phyloP scores from a whole-genome alignment of 208 protist genomes.

The Crithidia acanthocephali region DNA sequence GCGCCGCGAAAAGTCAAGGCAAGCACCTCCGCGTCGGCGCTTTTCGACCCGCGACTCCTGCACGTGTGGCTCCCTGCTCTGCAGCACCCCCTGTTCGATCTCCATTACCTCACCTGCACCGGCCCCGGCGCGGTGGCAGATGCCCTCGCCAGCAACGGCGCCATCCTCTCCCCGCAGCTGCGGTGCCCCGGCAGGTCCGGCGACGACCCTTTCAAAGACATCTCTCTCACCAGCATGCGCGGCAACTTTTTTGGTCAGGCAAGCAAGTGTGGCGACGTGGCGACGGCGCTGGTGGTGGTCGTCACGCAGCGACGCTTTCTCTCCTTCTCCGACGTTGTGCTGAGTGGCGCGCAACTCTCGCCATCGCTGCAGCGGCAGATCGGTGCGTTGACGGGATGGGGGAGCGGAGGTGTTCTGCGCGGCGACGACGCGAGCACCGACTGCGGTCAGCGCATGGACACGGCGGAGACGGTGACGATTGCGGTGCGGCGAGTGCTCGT shows the following conservation, averaged over 20 bases:
- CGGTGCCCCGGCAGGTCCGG: neutral
- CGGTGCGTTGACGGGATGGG: conserved; percentile 42
- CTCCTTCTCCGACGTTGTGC: conserved; percentile 58
- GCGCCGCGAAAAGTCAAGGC: neutral
- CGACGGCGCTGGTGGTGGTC: conserved; percentile 48
- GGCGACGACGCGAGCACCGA: neutral
- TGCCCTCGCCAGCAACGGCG: neutral
- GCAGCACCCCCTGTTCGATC: conserved; percentile 45
- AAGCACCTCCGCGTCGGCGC: neutral
- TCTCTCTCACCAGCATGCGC: neutral
- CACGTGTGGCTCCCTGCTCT: conserved; percentile 74
- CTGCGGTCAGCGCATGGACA: too few species aligned
- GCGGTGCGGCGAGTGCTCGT: conserved; percentile 24
- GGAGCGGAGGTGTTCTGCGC: neutral
- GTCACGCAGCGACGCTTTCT: conserved; percentile 66
- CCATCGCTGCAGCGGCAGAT: conserved; percentile 49
- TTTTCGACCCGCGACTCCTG: conserved; percentile 1
- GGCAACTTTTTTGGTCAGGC: conserved; percentile 20
- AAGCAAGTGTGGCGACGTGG: neutral
- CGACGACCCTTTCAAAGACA: conserved; percentile 2
- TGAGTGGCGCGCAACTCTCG: conserved; percentile 65
- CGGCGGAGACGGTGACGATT: conserved; percentile 7
- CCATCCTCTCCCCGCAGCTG: neutral
- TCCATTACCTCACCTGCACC: conserved; percentile 27
- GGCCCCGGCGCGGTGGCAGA: neutral